Percentiles rank a stretch among this genome's conserved stretches.
phyloP scores from a whole-genome alignment of 495 filamentous ascomycete species.

The Aspergillus cristatus region DNA sequence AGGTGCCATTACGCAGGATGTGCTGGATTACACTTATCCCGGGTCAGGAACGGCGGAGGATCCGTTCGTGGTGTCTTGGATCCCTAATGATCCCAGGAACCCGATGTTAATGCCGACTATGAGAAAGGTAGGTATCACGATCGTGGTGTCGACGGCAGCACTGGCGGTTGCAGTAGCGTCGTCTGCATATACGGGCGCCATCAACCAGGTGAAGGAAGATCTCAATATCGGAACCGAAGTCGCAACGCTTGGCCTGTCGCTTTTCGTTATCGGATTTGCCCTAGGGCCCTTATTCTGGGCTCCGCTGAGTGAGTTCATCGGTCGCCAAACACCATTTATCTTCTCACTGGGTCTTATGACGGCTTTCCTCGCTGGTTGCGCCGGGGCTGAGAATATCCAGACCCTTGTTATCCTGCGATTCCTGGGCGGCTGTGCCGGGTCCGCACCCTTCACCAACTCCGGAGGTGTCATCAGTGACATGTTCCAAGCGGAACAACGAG shows the following conservation, averaged over 20 bases:
- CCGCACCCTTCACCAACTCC: slow-evolving; percentile 47
- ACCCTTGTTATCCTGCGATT: slow-evolving; percentile 54
- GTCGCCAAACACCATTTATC: slow-evolving; percentile 18
- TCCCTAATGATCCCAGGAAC: slow-evolving; percentile 51
- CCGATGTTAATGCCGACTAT: slow-evolving; percentile 47
- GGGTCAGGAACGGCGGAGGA: slow-evolving; percentile 53
- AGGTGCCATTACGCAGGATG: slow-evolving; percentile 24
- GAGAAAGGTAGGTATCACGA: slow-evolving; percentile 34
- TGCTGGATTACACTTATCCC: slow-evolving; percentile 42
- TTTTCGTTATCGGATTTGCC: slow-evolving; percentile 23
- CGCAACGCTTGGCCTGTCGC: slow-evolving; percentile 6
- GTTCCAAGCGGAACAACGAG: slow-evolving; percentile 43
- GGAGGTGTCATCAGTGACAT: slow-evolving; percentile 55
- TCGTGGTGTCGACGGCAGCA: slow-evolving; percentile 49
- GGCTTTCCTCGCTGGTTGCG: slow-evolving; percentile 49
- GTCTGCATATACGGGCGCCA: slow-evolving; percentile 41
- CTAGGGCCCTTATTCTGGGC: slow-evolving; percentile 47
- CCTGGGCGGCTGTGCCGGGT: slow-evolving; percentile 53
- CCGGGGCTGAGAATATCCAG: slow-evolving; percentile 44
- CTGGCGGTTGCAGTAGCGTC: slow-evolving; percentile 59
- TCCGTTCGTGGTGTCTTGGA: slow-evolving; percentile 56
- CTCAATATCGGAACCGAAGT: slow-evolving; percentile 7
- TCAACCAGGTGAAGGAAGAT: slow-evolving; percentile 1
- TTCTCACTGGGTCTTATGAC: slow-evolving; percentile 41
- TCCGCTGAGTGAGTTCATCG: slow-evolving; percentile 50